These are phyloP conservation scores for Sphaerostilbella broomeana DNA, from an alignment of 2,329 filamentous ascomycete species.

Conservation along the genomic window DNA sequence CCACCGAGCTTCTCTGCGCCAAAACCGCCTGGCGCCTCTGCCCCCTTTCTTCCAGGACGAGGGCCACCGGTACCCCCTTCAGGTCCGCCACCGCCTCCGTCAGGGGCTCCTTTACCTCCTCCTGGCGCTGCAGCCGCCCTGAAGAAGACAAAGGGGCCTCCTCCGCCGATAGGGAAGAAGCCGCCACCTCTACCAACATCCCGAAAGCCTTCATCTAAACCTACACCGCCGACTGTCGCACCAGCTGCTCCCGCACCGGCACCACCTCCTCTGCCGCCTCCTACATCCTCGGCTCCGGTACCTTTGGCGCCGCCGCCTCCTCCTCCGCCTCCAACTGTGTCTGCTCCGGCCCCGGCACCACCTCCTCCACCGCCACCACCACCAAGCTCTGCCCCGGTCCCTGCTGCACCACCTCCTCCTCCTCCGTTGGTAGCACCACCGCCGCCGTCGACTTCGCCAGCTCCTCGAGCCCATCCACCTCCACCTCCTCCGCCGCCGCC, in stretches of 20 bases:
- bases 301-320: constrained; percentile 36
- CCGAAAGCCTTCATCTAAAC: constrained; percentile 46
- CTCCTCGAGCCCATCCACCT: constrained; percentile 17
- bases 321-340: constrained; percentile 37
- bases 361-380: constrained; percentile 28
- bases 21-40: constrained; percentile 51
- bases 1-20: constrained; percentile 49
- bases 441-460: constrained; percentile 25
- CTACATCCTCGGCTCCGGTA: constrained; percentile 34
- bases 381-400: constrained; percentile 16
- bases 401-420: constrained; percentile 35
- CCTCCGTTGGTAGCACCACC: constrained; percentile 29
- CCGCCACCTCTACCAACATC: constrained; percentile 56
- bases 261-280: constrained; percentile 29
- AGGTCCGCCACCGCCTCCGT: constrained; percentile 41
- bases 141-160: constrained; percentile 56
- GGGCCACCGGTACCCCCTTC: constrained; percentile 33
- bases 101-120: constrained; percentile 34
- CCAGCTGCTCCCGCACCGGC: constrained; percentile 26
- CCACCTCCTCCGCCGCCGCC: constrained; percentile 22
- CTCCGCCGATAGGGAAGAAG: constrained; percentile 73
- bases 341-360: constrained; percentile 39
- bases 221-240: constrained; percentile 24
- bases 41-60: constrained; percentile 53
- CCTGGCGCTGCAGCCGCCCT: constrained; percentile 43